A percentile compares a stretch with the other conserved stretches of the same genome.
These are phyloP conservation scores for Fraxinus pennsylvanica DNA, from an alignment of 257 asterid genomes.

Conservation along the genomic window DNA sequence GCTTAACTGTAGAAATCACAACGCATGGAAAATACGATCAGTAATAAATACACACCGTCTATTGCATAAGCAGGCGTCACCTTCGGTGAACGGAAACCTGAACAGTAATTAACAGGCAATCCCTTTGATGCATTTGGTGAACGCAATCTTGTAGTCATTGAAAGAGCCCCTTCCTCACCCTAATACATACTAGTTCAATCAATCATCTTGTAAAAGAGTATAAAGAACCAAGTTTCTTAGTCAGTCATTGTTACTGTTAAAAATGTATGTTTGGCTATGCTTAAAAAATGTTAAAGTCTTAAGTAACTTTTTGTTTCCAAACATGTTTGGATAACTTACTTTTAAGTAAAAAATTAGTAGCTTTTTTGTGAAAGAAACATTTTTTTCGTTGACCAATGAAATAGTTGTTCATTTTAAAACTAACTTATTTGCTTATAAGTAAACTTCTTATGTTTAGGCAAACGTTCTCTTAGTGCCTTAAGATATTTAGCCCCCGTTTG, in stretches of 20 bases:
- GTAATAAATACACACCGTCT: conserved; percentile 56
- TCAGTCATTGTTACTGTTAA: not conserved
- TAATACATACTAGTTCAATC: conserved; percentile 26
- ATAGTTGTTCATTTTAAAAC: not conserved
- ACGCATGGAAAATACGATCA: conserved; percentile 7
- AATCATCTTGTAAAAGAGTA: conserved; percentile 3
- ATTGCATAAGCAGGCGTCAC: conserved; percentile 49
- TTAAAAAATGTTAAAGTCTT: not conserved
- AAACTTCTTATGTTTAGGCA: not conserved
- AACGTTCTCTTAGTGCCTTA: not conserved
- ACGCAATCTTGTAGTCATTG: conserved; percentile 86
- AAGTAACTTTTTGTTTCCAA: not conserved
- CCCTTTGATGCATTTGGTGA: conserved; percentile 84
- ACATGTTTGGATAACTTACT: not conserved
- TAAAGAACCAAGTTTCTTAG: not conserved
- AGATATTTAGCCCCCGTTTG: not conserved
- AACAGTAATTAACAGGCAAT: conserved; percentile 88
- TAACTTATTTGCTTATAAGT: not conserved
- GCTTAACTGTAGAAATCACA: not conserved
- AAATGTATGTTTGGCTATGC: not conserved
- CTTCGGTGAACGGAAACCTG: conserved; percentile 80
- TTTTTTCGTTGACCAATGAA: not conserved
- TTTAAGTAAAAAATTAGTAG: too few relatives aligned
- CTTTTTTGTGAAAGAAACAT: too few relatives aligned
- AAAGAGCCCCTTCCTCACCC: conserved; percentile 99